These are phyloP conservation scores for Metarhizium sp. DNA, from an alignment of 2,329 filamentous ascomycete species.

Conservation along the genomic window DNA sequence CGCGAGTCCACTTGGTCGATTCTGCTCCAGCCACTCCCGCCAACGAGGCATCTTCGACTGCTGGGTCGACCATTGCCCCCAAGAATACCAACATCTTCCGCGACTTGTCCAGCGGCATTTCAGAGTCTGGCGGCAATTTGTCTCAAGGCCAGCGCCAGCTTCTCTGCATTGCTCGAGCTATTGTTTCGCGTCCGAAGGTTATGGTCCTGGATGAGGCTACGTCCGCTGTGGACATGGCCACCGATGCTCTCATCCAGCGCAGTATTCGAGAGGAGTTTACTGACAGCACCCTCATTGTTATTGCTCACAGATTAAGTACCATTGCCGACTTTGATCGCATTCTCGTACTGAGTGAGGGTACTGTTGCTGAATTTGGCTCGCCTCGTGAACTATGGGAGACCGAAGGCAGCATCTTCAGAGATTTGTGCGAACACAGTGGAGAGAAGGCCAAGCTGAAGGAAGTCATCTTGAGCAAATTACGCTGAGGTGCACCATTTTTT, in stretches of 20 bases:
- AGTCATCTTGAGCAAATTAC: conserved; percentile 27
- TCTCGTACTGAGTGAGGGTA: conserved; percentile 59
- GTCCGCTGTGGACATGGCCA: conserved; percentile 68
- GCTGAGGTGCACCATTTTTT: not conserved
- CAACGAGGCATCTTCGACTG: conserved; percentile 28
- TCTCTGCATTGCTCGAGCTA: conserved; percentile 63
- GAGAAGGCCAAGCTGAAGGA: conserved; percentile 43
- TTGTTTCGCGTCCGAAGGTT: conserved; percentile 62
- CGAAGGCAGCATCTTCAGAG: conserved; percentile 44
- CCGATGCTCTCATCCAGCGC: conserved; percentile 64
- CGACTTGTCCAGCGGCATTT: conserved; percentile 52
- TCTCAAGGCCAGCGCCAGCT: conserved; percentile 71
- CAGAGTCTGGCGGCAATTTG: conserved; percentile 64
- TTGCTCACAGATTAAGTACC: conserved; percentile 66
- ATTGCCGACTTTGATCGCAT: conserved; percentile 71
- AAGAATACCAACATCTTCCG: conserved; percentile 58
- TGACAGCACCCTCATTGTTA: conserved; percentile 60
- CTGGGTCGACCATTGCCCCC: conserved; percentile 19
- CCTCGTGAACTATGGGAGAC: conserved; percentile 52
- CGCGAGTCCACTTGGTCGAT: conserved; percentile 57
- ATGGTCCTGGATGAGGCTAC: conserved; percentile 78
- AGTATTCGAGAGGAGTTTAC: conserved; percentile 64
- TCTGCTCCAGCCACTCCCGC: conserved; percentile 29
- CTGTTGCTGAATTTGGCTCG: conserved; percentile 56
- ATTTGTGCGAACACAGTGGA: conserved; percentile 55